Evolutionary conservation across 257 asterid genomes (phyloP).

Genomic region (Capsicum pubescens): DNA sequence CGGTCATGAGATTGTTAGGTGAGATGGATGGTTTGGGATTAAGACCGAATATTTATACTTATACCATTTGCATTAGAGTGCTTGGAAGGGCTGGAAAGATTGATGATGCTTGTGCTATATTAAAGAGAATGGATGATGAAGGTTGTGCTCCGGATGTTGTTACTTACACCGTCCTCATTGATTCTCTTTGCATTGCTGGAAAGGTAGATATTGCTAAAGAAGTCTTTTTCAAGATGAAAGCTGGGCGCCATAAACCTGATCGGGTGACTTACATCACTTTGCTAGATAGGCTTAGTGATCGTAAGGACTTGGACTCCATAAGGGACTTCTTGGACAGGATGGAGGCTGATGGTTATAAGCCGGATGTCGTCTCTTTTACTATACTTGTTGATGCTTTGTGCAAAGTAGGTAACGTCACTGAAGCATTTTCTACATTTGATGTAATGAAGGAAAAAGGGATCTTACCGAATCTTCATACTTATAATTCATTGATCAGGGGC

Average conservation of each 20-base stretch:
- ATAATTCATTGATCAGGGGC: conserved; percentile 86
- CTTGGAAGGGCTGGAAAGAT: conserved; percentile 94
- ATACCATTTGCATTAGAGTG: conserved; percentile 89
- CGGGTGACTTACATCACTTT: conserved; percentile 89
- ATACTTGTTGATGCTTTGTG: conserved; percentile 80
- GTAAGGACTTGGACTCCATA: conserved; percentile 71
- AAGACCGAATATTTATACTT: conserved; percentile 89
- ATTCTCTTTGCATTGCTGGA: conserved; percentile 93
- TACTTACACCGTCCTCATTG: conserved; percentile 90
- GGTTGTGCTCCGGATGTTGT: conserved; percentile 96
- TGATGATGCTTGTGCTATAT: conserved; percentile 62
- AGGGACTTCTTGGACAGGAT: conserved; percentile 68
- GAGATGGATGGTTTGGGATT: conserved; percentile 86
- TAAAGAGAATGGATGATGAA: conserved; percentile 81
- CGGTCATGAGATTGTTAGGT: conserved; percentile 72
- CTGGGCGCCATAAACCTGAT: conserved; percentile 81
- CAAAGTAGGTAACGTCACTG: conserved; percentile 68
- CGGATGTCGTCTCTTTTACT: conserved; percentile 86
- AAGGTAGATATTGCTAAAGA: conserved; percentile 73
- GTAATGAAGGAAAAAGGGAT: conserved; percentile 69
- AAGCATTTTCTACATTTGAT: conserved; percentile 69
- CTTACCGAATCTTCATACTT: conserved; percentile 83
- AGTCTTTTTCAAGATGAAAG: conserved; percentile 76
- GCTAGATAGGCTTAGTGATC: conserved; percentile 77
- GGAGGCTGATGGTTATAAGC: conserved; percentile 83